Evolutionary conservation across 768 basidiomycete genomes (phyloP).

Genomic region (Pleurotus djamor): DNA sequence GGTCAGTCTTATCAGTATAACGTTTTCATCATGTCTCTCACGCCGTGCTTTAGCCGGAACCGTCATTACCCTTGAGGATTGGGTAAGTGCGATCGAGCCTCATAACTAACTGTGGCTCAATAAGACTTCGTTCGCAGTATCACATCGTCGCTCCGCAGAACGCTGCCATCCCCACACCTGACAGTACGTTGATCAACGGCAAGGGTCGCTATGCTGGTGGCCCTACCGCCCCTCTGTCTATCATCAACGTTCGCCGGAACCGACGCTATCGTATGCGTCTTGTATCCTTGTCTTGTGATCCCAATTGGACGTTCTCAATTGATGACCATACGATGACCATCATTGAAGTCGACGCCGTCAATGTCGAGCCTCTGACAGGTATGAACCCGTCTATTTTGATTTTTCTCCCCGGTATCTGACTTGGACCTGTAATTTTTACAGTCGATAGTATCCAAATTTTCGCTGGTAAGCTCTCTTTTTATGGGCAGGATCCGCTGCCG

Average conservation of each 20-base stretch:
- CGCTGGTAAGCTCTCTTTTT: conserved; percentile 16
- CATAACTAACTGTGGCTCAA: neutral
- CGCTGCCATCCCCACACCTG: conserved; percentile 6
- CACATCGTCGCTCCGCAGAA: neutral
- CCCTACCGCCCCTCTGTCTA: conserved; percentile 27
- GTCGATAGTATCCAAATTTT: conserved; percentile 38
- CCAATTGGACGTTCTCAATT: conserved; percentile 25
- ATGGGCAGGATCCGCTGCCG: no score
- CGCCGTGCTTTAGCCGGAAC: conserved; percentile 29
- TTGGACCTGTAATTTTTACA: neutral
- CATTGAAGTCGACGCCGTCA: conserved; percentile 42
- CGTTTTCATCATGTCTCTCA: neutral
- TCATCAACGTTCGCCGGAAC: conserved; percentile 34
- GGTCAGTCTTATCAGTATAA: neutral
- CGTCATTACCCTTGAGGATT: conserved; percentile 38
- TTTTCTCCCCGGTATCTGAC: neutral
- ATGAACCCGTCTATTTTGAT: neutral
- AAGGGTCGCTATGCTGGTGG: conserved; percentile 33
- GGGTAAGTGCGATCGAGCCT: conserved; percentile 14
- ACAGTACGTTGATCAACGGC: conserved; percentile 45
- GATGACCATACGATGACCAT: conserved; percentile 29
- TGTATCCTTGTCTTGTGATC: conserved; percentile 24
- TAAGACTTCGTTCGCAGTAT: conserved; percentile 3
- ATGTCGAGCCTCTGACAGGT: conserved; percentile 20
- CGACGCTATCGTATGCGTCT: conserved; percentile 37